A percentile compares a stretch with the other conserved stretches of the same genome.
Evolutionary conservation across 345 rosid species (phyloP).

Genomic region (Aquilaria sinensis): DNA sequence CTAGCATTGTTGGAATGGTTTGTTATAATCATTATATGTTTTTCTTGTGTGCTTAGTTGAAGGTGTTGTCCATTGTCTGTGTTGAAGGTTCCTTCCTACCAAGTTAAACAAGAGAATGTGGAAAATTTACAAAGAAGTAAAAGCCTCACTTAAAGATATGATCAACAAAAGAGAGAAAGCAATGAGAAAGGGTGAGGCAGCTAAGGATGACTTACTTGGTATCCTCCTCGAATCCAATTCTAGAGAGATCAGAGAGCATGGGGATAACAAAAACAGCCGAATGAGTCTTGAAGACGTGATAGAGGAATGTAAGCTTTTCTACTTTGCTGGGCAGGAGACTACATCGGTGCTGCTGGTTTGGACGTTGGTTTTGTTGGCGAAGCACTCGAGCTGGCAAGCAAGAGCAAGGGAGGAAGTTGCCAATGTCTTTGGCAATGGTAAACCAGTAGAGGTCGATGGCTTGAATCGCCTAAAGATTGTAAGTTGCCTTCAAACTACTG

Average conservation of each 20-base stretch:
- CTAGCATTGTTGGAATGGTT: too few species aligned
- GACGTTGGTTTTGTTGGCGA: slow-evolving; percentile 51
- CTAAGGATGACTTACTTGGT: slow-evolving; percentile 33
- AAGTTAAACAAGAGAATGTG: slow-evolving; percentile 35
- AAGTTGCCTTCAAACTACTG: slow-evolving; percentile 4
- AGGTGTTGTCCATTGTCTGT: not conserved
- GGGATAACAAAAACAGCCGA: slow-evolving; percentile 18
- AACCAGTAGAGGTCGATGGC: slow-evolving; percentile 28
- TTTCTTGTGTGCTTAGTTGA: not conserved
- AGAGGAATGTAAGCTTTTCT: slow-evolving; percentile 67
- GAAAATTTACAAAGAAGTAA: slow-evolving; percentile 21
- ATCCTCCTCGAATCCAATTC: slow-evolving; percentile 32
- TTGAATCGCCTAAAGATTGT: slow-evolving; percentile 46
- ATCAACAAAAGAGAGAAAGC: slow-evolving; percentile 31
- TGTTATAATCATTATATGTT: not conserved
- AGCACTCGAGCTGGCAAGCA: slow-evolving; percentile 57
- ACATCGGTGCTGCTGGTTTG: slow-evolving; percentile 59
- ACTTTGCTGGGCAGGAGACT: slow-evolving; percentile 71
- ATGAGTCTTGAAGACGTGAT: slow-evolving; percentile 47
- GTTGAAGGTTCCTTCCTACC: slow-evolving; percentile 46
- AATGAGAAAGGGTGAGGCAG: slow-evolving; percentile 24
- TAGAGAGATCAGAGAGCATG: slow-evolving; percentile 18
- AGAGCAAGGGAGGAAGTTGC: slow-evolving; percentile 63
- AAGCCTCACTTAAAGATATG: slow-evolving; percentile 24
- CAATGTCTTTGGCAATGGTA: slow-evolving; percentile 32